Evolutionary conservation across 306 rosid species (phyloP).

Genomic region (Sindora glabra): DNA sequence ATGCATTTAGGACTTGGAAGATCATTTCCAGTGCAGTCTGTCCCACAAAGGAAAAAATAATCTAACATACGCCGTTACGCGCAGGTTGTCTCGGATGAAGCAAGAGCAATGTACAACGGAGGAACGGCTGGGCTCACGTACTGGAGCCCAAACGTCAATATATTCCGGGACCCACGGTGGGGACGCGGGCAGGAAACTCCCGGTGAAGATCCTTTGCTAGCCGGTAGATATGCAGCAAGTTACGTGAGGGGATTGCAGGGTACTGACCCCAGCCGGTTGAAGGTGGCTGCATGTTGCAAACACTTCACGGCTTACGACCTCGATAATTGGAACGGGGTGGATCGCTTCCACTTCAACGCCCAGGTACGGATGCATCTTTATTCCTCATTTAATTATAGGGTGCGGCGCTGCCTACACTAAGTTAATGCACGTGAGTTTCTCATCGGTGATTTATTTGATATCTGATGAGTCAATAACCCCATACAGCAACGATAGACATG

Average conservation of each 20-base stretch:
- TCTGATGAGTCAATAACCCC: not conserved
- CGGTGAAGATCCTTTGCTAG: slow-evolving; percentile 86
- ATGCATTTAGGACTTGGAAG: not conserved
- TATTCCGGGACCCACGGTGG: slow-evolving; percentile 90
- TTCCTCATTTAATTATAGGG: not conserved
- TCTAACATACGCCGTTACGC: not conserved
- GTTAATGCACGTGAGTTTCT: slow-evolving; percentile 3
- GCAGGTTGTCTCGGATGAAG: slow-evolving; percentile 91
- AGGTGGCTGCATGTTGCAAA: slow-evolving; percentile 88
- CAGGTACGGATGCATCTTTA: slow-evolving; percentile 24
- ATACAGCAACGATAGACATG: no score
- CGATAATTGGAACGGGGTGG: slow-evolving; percentile 87
- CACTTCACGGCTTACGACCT: slow-evolving; percentile 86
- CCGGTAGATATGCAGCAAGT: slow-evolving; percentile 65
- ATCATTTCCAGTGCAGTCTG: no score
- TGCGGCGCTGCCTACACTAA: not conserved
- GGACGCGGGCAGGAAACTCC: slow-evolving; percentile 98
- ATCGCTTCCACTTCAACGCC: slow-evolving; percentile 90
- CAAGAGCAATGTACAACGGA: slow-evolving; percentile 91
- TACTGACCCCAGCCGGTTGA: slow-evolving; percentile 48
- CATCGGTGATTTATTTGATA: not conserved
- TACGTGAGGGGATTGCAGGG: slow-evolving; percentile 82
- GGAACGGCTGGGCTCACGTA: slow-evolving; percentile 73
- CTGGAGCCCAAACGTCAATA: slow-evolving; percentile 92
- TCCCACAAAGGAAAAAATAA: not conserved